Conservation (phyloP, 306 rosid genomes). For the Trifolium repens region DNA sequence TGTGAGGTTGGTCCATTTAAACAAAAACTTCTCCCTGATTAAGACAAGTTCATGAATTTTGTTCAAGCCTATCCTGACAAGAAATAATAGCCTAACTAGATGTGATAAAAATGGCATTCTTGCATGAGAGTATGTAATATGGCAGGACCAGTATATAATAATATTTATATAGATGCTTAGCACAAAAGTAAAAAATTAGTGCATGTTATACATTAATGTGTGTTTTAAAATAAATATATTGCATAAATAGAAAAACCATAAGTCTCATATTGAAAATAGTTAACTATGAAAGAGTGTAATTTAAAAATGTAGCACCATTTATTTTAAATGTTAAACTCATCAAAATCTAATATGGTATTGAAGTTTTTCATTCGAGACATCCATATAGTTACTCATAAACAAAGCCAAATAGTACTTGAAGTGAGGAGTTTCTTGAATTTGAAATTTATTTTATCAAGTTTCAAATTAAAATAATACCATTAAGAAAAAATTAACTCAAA, state of each 20-base stretch:
- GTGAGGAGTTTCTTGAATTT: too few species aligned
- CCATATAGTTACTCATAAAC: too few species aligned
- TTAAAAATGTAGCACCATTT: too few species aligned
- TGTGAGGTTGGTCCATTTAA: background rate
- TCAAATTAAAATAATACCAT: too few species aligned
- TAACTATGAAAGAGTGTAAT: background rate
- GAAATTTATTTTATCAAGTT: too few species aligned
- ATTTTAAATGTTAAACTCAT: too few species aligned
- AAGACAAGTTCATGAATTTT: background rate
- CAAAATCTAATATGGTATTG: too few species aligned
- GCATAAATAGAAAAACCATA: background rate
- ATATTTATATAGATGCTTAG: background rate
- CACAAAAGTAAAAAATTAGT: background rate
- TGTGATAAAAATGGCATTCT: slow-evolving; percentile 15
- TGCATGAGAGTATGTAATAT: background rate
- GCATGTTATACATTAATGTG: background rate
- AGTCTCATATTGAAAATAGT: background rate
- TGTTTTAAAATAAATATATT: background rate
- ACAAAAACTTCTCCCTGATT: background rate
- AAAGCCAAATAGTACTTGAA: too few species aligned
- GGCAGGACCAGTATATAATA: background rate
- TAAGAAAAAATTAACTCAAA: too few species aligned
- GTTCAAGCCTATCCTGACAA: slow-evolving; percentile 4
- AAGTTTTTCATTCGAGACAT: too few species aligned
- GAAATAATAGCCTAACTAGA: slow-evolving; percentile 2